A percentile compares a stretch with the other conserved stretches of the same genome.
Conservation (phyloP, 2,329 filamentous ascomycete species). For the Colletotrichum cereale region DNA sequence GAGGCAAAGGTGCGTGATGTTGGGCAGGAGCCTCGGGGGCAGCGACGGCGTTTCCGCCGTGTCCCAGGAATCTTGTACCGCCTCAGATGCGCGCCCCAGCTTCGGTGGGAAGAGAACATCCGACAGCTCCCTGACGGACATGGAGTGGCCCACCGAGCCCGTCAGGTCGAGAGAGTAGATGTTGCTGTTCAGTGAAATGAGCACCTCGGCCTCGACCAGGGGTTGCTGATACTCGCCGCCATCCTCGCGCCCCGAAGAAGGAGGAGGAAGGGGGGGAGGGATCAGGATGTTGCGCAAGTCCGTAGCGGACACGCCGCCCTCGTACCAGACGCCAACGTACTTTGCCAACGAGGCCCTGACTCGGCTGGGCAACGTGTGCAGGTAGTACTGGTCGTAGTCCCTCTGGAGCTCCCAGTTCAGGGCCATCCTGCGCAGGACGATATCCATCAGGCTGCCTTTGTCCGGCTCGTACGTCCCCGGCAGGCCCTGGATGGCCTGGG, state of each 20-base stretch:
- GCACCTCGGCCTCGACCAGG: slow-evolving; percentile 43
- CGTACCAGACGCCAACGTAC: slow-evolving; percentile 59
- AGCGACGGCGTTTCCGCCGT: slow-evolving; percentile 47
- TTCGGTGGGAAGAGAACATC: slow-evolving; percentile 62
- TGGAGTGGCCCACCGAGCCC: slow-evolving; percentile 62
- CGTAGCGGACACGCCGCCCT: slow-evolving; percentile 61
- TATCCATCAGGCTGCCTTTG: slow-evolving; percentile 63
- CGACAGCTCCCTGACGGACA: slow-evolving; percentile 65
- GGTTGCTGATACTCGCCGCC: slow-evolving; percentile 29
- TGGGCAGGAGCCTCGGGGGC: slow-evolving; percentile 60
- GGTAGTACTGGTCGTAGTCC: slow-evolving; percentile 67
- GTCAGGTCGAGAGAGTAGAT: slow-evolving; percentile 68
- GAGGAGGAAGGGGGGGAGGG: slow-evolving; percentile 31
- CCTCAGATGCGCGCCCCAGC: slow-evolving; percentile 41
- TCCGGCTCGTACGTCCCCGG: slow-evolving; percentile 60
- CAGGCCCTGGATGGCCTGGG: slow-evolving; percentile 47
- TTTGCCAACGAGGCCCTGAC: slow-evolving; percentile 65
- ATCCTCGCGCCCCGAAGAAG: slow-evolving; percentile 44
- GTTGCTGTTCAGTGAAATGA: slow-evolving; percentile 55
- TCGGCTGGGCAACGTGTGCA: slow-evolving; percentile 67
- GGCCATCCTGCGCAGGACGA: slow-evolving; percentile 63
- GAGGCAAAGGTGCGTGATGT: slow-evolving; percentile 72
- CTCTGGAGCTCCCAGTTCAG: slow-evolving; percentile 67
- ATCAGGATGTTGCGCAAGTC: slow-evolving; percentile 64
- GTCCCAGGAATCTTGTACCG: slow-evolving; percentile 68